Conservation (phyloP, 768 basidiomycete genomes). For the Leccinum boreale region DNA sequence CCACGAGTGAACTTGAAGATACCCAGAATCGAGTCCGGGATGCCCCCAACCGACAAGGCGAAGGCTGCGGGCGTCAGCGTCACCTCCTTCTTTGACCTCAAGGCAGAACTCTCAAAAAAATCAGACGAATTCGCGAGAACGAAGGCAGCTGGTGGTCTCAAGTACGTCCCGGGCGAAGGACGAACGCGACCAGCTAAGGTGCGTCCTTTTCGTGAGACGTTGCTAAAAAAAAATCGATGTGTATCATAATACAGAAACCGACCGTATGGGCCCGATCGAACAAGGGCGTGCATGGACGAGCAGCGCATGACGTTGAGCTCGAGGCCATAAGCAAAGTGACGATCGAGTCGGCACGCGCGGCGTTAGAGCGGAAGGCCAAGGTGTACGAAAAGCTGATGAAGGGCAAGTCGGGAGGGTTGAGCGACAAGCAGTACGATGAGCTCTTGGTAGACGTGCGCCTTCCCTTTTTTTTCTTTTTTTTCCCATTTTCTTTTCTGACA, state of each 20-base stretch:
- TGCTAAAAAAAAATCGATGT: not conserved
- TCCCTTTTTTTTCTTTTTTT: not conserved
- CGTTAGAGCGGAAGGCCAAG: constrained; percentile 73
- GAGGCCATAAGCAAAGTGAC: constrained; percentile 69
- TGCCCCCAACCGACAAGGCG: constrained; percentile 52
- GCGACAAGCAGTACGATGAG: constrained; percentile 66
- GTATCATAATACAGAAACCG: constrained; percentile 53
- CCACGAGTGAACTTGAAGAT: not conserved
- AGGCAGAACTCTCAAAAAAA: constrained; percentile 49
- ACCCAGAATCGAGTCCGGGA: constrained; percentile 13
- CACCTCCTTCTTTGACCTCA: constrained; percentile 80
- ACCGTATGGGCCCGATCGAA: constrained; percentile 76
- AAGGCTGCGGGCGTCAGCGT: constrained; percentile 70
- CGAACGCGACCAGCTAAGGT: constrained; percentile 70
- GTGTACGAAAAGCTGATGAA: constrained; percentile 76
- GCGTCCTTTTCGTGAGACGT: constrained; percentile 1
- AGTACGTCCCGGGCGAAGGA: constrained; percentile 55
- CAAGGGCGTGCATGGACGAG: constrained; percentile 65
- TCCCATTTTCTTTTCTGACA: not conserved
- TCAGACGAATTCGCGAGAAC: constrained; percentile 61
- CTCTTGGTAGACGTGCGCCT: constrained; percentile 73
- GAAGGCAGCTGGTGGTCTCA: constrained; percentile 54
- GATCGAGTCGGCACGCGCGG: constrained; percentile 66
- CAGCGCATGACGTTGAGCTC: constrained; percentile 64
- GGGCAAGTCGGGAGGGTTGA: constrained; percentile 77